phyloP scores from a whole-genome alignment of 2,329 filamentous ascomycete species.

The Clathrospora elynae region DNA sequence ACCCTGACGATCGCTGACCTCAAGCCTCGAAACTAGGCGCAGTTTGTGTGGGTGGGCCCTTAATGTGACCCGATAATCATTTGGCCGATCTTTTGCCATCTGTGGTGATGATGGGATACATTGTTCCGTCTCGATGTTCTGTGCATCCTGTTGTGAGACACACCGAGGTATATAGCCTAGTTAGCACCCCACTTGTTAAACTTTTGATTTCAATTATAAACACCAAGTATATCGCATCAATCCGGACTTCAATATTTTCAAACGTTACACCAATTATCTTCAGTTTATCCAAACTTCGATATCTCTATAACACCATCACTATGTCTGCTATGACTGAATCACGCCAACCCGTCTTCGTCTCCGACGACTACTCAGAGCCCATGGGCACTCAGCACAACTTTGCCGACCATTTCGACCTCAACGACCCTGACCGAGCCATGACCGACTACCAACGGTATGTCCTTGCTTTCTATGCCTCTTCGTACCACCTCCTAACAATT shows the following conservation, averaged over 20 bases:
- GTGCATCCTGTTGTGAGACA: conserved; percentile 16
- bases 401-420: conserved; percentile 51
- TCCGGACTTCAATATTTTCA: too few relatives aligned
- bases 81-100: conserved; percentile 32
- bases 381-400: conserved; percentile 53
- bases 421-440: conserved; percentile 48
- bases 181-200: conserved; percentile 20
- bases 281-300: background rate
- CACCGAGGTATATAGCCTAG: conserved; percentile 37
- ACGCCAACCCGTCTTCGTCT: conserved; percentile 44
- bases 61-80: conserved; percentile 22
- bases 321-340: conserved; percentile 32
- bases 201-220: conserved; percentile 2
- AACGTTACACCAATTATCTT: too few relatives aligned
- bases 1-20: conserved; percentile 42
- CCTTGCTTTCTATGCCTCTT: background rate
- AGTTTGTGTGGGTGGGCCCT: conserved; percentile 25
- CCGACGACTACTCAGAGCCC: conserved; percentile 49
- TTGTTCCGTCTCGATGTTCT: conserved; percentile 10
- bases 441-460: conserved; percentile 53
- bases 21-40: conserved; percentile 20
- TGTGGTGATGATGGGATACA: conserved; percentile 20
- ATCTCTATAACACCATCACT: conserved; percentile 1
- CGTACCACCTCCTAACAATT: conserved; percentile 15
- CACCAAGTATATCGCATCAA: conserved; percentile 5